Evolutionary conservation across 768 basidiomycete genomes (phyloP).

Genomic region (Nidularia sp.): DNA sequence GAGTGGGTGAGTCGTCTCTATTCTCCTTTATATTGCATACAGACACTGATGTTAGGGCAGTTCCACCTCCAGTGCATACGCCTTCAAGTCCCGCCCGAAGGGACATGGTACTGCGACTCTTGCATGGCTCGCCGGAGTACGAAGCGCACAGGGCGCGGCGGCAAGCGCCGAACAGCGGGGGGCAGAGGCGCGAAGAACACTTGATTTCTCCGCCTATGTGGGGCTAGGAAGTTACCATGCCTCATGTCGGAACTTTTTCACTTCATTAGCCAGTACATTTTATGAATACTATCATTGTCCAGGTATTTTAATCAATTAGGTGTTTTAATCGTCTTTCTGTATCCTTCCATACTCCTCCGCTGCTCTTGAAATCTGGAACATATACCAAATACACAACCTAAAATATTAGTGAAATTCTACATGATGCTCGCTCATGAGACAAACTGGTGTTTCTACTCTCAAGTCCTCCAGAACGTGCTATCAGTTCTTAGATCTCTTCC

Average conservation of each 20-base stretch:
- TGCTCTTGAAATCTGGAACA: neutral
- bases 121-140: constrained; percentile 49
- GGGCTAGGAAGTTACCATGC: too few species aligned
- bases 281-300: too few species aligned
- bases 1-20: constrained; percentile 77
- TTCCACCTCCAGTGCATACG: constrained; percentile 80
- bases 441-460: too few species aligned
- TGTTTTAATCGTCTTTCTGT: too few species aligned
- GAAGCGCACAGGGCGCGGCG: constrained; percentile 49
- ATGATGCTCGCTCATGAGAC: too few species aligned
- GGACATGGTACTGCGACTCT: constrained; percentile 71
- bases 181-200: constrained; percentile 17
- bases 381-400: neutral
- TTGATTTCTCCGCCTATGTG: neutral
- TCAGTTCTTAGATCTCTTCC: too few species aligned
- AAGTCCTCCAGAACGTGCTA: too few species aligned
- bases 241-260: too few species aligned
- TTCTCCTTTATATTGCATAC: constrained; percentile 5
- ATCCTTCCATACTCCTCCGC: too few species aligned
- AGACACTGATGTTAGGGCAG: constrained; percentile 26
- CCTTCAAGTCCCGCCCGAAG: constrained; percentile 60
- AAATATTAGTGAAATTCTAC: too few species aligned
- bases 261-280: too few species aligned
- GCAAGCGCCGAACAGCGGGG: constrained; percentile 39
- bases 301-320: too few species aligned